These are phyloP conservation scores for Elaeagnus macrophylla DNA, from an alignment of 306 rosid species.

Conservation along the genomic window DNA sequence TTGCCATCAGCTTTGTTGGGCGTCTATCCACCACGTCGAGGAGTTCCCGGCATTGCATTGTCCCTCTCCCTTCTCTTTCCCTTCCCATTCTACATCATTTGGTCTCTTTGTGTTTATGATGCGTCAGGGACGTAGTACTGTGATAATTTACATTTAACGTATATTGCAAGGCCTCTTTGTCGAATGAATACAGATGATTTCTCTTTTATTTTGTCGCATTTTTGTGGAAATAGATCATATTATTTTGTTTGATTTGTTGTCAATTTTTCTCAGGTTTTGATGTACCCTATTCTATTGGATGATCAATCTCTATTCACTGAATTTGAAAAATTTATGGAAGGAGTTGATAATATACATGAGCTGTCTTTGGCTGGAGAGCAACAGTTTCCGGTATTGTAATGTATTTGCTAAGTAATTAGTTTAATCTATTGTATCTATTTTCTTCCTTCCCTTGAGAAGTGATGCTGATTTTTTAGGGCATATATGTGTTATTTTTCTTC, in stretches of 20 bases:
- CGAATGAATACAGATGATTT: no score
- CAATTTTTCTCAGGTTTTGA: slow-evolving; percentile 53
- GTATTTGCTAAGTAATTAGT: slow-evolving; percentile 2
- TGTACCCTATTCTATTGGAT: slow-evolving; percentile 75
- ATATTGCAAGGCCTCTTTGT: no score
- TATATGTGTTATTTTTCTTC: slow-evolving; percentile 83
- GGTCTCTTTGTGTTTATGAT: no score
- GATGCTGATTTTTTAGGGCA: slow-evolving; percentile 54
- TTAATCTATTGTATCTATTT: background rate
- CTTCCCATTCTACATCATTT: no score
- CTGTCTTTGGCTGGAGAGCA: slow-evolving; percentile 82
- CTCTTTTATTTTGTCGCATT: background rate
- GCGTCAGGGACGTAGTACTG: no score
- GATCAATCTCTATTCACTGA: slow-evolving; percentile 63
- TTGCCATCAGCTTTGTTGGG: no score
- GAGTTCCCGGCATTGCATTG: no score
- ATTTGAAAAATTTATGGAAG: slow-evolving; percentile 88
- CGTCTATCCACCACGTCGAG: no score
- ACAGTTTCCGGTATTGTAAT: slow-evolving; percentile 72
- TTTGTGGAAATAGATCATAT: background rate
- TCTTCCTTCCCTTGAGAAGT: slow-evolving; percentile 8
- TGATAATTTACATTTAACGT: no score
- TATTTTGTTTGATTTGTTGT: slow-evolving; percentile 4
- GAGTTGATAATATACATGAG: slow-evolving; percentile 77
- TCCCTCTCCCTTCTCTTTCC: no score